Evolutionary conservation across 164 flowering plant genomes (phyloP), one percentile per base, ranked within the genome.

Genomic region (Sextonia rubra): DNA sequence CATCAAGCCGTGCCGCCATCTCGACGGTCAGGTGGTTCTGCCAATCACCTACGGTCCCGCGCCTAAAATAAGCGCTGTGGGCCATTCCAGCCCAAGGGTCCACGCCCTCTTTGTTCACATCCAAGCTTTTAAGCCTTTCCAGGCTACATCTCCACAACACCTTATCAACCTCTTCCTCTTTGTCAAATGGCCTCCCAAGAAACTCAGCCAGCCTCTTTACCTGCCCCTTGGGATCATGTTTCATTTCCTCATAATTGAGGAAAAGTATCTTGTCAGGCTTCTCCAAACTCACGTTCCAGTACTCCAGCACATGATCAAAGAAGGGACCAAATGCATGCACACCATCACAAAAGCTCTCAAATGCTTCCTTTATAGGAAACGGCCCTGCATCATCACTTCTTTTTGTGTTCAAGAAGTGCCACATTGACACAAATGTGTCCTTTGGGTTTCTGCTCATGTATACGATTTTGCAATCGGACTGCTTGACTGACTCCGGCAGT

Each of bases 41-140:
- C 71, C 60, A 68, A 23, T 68, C 71, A 20, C 71, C 60, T 14
- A 47, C 71, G 24, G n/a, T 32, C 56, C 71, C 71, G 4, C 30
- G 17, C 71, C 71, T 47, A 27, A 47, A 68, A 9, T 12, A 47
- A 7, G 60, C 24, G 22, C 6, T 30, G 22, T 15, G 2, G 47
- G 7, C 15, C 49, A 52, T 18, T 12, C 56, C 56, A 12, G 18
- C 3, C 37, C 37, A 32, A 14, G 15, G 17, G 15, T 12, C 3
- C 20, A 52, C 20, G 17, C 56, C 56, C 15, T 12, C 20, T 18
- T 2, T 52, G 20, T 52, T 52, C 20, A 52, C 20, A 14, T 52
- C 56, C 20, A 52, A 15, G 5, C 20, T 12, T 14, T 18, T 52
- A 14, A 52, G 15, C 18, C 20, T 52, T 12, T 52, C 56, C 15